phyloP scores from a whole-genome alignment of 306 rosid species.

The Hippophae tibetana region DNA sequence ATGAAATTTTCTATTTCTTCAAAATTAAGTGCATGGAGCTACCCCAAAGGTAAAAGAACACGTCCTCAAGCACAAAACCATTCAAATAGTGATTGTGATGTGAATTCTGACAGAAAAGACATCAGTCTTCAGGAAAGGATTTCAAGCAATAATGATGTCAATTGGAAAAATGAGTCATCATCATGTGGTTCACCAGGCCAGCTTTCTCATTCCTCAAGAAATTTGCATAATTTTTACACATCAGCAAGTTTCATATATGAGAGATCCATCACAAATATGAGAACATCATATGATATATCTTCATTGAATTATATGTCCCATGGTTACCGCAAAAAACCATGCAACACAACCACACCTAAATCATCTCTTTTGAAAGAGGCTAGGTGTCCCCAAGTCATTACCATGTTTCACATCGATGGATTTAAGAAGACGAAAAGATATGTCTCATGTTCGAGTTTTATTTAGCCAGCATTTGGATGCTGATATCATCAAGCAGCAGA shows the following conservation, averaged over 20 bases:
- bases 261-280: neutral
- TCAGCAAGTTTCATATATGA: slow-evolving; percentile 6
- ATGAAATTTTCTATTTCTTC: slow-evolving; percentile 19
- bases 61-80: slow-evolving; percentile 17
- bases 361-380: slow-evolving; percentile 37
- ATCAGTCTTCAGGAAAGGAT: slow-evolving; percentile 8
- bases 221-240: slow-evolving; percentile 11
- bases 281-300: slow-evolving; percentile 8
- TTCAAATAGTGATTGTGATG: slow-evolving; percentile 16
- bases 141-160: slow-evolving; percentile 16
- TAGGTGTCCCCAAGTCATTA: slow-evolving; percentile 32
- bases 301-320: slow-evolving; percentile 15
- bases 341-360: slow-evolving; percentile 34
- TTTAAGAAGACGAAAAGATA: slow-evolving; percentile 69
- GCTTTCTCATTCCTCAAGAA: slow-evolving; percentile 15
- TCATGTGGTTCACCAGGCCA: neutral
- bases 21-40: slow-evolving; percentile 28
- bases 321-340: slow-evolving; percentile 24
- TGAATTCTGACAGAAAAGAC: slow-evolving; percentile 32
- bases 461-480: slow-evolving; percentile 74
- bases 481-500: slow-evolving; percentile 67
- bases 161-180: slow-evolving; percentile 21
- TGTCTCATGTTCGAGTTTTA: slow-evolving; percentile 50
- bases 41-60: slow-evolving; percentile 62
- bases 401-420: slow-evolving; percentile 31